These are phyloP conservation scores for Monosporascus sp. DNA, from an alignment of 2,329 filamentous ascomycete species.

Conservation along the genomic window DNA sequence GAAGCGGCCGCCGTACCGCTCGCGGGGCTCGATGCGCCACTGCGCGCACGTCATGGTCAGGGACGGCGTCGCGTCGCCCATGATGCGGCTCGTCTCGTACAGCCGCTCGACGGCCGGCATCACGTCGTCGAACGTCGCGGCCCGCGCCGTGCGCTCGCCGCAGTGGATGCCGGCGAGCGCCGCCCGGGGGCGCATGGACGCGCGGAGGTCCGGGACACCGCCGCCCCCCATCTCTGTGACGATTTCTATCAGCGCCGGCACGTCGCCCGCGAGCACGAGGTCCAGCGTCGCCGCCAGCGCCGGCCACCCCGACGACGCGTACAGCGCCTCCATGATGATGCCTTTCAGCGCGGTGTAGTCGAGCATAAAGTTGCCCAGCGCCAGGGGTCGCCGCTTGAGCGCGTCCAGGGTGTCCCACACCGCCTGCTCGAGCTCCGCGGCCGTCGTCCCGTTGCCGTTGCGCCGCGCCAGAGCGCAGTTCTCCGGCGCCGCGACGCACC, in stretches of 20 bases:
- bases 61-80: constrained; percentile 11
- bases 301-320: constrained; percentile 16
- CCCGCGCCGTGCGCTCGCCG: constrained; percentile 6
- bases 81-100: constrained; percentile 8
- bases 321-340: constrained; percentile 12
- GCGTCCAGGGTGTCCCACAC: constrained; percentile 21
- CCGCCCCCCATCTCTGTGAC: not conserved
- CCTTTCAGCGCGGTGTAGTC: constrained; percentile 21
- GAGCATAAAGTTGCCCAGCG: constrained; percentile 14
- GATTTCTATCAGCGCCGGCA: not conserved
- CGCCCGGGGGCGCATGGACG: not conserved
- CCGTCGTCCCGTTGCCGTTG: constrained; percentile 22
- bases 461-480: constrained; percentile 23
- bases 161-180: constrained; percentile 14
- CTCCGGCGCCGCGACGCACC: constrained; percentile 21
- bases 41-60: constrained; percentile 19
- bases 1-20: constrained; percentile 17
- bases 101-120: constrained; percentile 6
- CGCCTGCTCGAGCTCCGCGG: constrained; percentile 37
- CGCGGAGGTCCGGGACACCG: not conserved
- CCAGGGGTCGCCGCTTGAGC: constrained; percentile 23
- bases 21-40: constrained; percentile 23
- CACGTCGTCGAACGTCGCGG: constrained; percentile 1
- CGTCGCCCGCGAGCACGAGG: constrained; percentile 6
- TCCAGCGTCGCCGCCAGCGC: constrained; percentile 7